Evolutionary conservation across 768 basidiomycete genomes (phyloP), one percentile per base, ranked within the genome.

Genomic region (Phylloporus rhodoxanthus): DNA sequence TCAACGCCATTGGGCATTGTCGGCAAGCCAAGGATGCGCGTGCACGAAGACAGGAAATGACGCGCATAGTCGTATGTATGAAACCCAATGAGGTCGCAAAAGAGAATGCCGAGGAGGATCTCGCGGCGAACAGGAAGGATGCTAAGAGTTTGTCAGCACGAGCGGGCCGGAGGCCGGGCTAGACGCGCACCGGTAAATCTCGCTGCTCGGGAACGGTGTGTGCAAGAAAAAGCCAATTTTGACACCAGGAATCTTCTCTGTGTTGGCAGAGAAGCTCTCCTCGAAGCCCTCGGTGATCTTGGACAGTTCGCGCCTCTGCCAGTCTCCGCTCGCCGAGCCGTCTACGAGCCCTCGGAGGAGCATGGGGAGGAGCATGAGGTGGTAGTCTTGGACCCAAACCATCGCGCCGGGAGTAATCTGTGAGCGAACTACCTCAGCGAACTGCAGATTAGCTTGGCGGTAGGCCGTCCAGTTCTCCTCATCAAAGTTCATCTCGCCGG

Each of bases 51-150:
- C 43, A 99, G 78, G 82, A 99, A 99, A 69, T 99, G 96, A 36
- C 96, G 93, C 2, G 96, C 96, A 63, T 99, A 99, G 70, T 99
- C 96, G 70, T 95, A 99, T 8, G 96, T 99, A 75, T 99, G 96
- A 81, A 98, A 99, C 13, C 96, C 96, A 61, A 99, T 92, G 54
- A 99, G 78, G 65, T 99, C 95, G 61, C 91, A 97, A 68, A 94
- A 91, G 13, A 98, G 77, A 38, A 97, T 80, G 26, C 96, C 96
- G 30, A 97, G 83, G n/a, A 99, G 75, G 54, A 99, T 98, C 70
- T 99, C 96, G 49, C 93, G 82, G 43, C 96, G 87, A 30, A 99
- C 96, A 3, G 96, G 96, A 14, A 99, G 76, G 64, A 98, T 96
- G 52, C 96, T 96, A 61, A 10, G 25, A 20, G 45, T 17, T 14